phyloP scores from a whole-genome alignment of 2,329 filamentous ascomycete species.

The Drechmeria coniospora region DNA sequence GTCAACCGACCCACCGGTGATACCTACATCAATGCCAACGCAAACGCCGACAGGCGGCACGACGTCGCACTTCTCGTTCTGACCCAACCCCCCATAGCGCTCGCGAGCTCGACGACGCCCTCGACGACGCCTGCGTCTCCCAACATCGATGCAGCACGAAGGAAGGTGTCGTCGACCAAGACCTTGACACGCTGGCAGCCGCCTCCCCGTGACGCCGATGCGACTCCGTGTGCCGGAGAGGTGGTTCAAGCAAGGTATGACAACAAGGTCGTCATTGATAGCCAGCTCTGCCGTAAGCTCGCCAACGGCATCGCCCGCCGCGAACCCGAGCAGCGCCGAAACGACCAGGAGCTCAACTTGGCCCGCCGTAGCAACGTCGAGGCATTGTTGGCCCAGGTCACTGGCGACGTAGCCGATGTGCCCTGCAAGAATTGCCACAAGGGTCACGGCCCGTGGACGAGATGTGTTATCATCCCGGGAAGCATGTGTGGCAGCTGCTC shows the following conservation, averaged over 20 bases:
- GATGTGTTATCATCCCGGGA: constrained; percentile 42
- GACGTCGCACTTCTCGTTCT: too few relatives aligned
- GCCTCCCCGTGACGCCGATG: too few relatives aligned
- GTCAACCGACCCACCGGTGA: constrained; percentile 1
- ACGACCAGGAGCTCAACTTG: constrained; percentile 39
- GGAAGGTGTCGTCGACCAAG: too few relatives aligned
- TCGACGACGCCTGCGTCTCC: too few relatives aligned
- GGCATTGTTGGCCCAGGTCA: constrained; percentile 41
- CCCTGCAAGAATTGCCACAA: constrained; percentile 46
- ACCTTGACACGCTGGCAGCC: too few relatives aligned
- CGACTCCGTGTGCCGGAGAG: constrained; percentile 25
- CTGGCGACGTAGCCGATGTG: constrained; percentile 29
- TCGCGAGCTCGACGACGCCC: too few relatives aligned
- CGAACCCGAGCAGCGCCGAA: constrained; percentile 34
- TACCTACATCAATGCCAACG: not conserved
- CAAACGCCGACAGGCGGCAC: not conserved
- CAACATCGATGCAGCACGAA: too few relatives aligned
- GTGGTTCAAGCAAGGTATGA: constrained; percentile 34
- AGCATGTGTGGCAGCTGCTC: constrained; percentile 47
- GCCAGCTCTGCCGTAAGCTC: constrained; percentile 38
- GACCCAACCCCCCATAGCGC: too few relatives aligned
- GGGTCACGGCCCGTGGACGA: constrained; percentile 42
- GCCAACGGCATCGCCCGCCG: constrained; percentile 32
- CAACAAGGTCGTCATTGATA: constrained; percentile 30
- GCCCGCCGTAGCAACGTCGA: constrained; percentile 44